Conservation (phyloP, 495 filamentous ascomycete species). For the Umbilicaria muhlenbergii region DNA sequence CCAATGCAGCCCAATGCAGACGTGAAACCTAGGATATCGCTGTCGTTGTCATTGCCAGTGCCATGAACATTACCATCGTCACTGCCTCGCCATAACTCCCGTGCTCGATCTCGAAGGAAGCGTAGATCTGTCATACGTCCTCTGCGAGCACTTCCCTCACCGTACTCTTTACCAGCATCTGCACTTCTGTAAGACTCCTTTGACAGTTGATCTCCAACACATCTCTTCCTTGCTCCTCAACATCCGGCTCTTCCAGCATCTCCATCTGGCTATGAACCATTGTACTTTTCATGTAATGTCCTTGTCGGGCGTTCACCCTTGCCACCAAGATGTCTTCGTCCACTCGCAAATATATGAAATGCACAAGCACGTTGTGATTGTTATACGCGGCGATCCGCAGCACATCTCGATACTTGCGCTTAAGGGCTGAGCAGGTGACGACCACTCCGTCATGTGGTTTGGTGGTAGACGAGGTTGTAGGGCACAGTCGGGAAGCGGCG, state of each 20-base stretch:
- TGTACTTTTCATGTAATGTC: constrained; percentile 91
- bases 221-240: constrained; percentile 53
- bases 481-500: constrained; percentile 46
- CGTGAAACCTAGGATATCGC: no score
- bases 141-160: constrained; percentile 12
- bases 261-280: constrained; percentile 95
- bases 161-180: constrained; percentile 36
- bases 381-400: constrained; percentile 78
- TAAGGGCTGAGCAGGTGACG: constrained; percentile 88
- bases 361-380: constrained; percentile 59
- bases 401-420: constrained; percentile 94
- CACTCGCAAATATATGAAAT: constrained; percentile 85
- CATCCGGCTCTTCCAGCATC: constrained; percentile 63
- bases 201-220: constrained; percentile 71
- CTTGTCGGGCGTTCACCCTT: constrained; percentile 55
- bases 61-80: background rate
- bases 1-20: no score
- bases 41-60: no score
- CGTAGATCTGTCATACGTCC: constrained; percentile 6
- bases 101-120: background rate
- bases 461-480: constrained; percentile 24
- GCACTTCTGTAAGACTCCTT: constrained; percentile 46
- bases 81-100: background rate
- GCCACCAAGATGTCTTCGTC: constrained; percentile 55
- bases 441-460: constrained; percentile 60